A percentile compares a stretch with the other conserved stretches of the same genome.
Conservation (phyloP, 768 basidiomycete genomes). For the Chalciporus chontae region DNA sequence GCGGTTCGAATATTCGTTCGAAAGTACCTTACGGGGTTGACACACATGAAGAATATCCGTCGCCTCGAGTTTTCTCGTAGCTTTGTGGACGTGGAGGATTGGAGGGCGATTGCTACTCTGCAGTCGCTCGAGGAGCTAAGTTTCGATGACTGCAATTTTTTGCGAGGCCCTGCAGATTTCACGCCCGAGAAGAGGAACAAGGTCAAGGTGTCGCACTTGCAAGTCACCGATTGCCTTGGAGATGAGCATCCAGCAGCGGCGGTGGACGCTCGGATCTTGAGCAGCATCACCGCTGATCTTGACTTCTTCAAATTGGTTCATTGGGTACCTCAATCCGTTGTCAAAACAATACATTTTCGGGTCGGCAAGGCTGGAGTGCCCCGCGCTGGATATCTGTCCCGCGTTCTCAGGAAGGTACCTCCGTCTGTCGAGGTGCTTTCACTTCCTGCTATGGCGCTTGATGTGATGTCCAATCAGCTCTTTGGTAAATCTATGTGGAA, state of each 20-base stretch:
- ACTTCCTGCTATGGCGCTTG: background rate
- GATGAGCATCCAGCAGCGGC: background rate
- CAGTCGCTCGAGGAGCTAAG: conserved; percentile 14
- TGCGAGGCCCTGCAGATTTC: background rate
- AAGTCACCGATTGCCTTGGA: background rate
- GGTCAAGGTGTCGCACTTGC: conserved; percentile 10
- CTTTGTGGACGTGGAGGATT: conserved; percentile 12
- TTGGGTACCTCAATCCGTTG: background rate
- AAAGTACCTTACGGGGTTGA: conserved; percentile 5
- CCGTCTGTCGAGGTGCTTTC: conserved; percentile 1
- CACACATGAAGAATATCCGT: conserved; percentile 17
- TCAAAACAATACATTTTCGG: conserved; percentile 2
- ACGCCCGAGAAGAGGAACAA: background rate
- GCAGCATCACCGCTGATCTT: background rate
- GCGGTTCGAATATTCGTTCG: background rate
- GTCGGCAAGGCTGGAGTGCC: no score
- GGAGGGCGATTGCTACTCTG: conserved; percentile 12
- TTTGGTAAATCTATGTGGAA: conserved; percentile 1
- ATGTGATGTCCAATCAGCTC: background rate
- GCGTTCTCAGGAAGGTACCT: background rate
- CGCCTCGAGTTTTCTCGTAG: conserved; percentile 8
- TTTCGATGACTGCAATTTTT: conserved; percentile 6
- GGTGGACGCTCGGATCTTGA: background rate
- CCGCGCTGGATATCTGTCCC: background rate
- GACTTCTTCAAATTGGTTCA: background rate